Evolutionary conservation across 805 yeast genomes (phyloP).

Genomic region (Spathaspora passalidarum): DNA sequence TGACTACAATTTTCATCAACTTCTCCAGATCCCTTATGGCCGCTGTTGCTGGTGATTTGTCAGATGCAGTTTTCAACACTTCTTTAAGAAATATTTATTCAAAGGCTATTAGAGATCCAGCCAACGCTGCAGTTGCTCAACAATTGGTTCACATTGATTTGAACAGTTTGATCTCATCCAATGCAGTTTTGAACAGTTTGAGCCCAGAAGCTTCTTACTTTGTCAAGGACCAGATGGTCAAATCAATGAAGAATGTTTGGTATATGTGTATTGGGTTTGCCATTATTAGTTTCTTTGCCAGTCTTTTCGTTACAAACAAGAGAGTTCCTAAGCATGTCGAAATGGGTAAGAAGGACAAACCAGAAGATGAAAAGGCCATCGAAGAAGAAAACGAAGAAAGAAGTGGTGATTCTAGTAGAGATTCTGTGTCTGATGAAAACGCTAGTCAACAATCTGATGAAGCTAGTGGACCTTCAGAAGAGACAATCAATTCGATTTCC

Average conservation of each 20-base stretch:
- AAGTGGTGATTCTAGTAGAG: too few species aligned
- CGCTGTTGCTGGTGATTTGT: constrained; percentile 34
- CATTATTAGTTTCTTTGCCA: constrained; percentile 23
- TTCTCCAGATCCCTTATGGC: constrained; percentile 47
- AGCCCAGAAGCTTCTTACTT: constrained; percentile 20
- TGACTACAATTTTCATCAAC: constrained; percentile 45
- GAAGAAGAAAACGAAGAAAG: background rate
- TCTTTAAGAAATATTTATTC: constrained; percentile 10
- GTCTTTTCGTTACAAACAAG: constrained; percentile 35
- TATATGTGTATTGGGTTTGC: constrained; percentile 40
- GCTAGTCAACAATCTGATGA: background rate
- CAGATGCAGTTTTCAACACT: constrained; percentile 10
- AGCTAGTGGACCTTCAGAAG: background rate
- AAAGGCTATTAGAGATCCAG: constrained; percentile 5
- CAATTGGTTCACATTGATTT: constrained; percentile 12
- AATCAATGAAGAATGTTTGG: constrained; percentile 37
- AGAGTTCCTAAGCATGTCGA: constrained; percentile 18
- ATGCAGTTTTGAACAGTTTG: constrained; percentile 10
- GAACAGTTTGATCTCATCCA: constrained; percentile 4
- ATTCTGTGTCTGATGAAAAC: background rate
- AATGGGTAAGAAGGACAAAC: constrained; percentile 1
- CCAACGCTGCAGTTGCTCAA: constrained; percentile 7
- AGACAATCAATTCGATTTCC: background rate
- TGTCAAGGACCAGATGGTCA: constrained; percentile 28
- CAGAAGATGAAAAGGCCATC: background rate